A percentile compares a stretch with the other conserved stretches of the same genome.
phyloP scores from a whole-genome alignment of 495 filamentous ascomycete species.

The Xylaria nigripes region DNA sequence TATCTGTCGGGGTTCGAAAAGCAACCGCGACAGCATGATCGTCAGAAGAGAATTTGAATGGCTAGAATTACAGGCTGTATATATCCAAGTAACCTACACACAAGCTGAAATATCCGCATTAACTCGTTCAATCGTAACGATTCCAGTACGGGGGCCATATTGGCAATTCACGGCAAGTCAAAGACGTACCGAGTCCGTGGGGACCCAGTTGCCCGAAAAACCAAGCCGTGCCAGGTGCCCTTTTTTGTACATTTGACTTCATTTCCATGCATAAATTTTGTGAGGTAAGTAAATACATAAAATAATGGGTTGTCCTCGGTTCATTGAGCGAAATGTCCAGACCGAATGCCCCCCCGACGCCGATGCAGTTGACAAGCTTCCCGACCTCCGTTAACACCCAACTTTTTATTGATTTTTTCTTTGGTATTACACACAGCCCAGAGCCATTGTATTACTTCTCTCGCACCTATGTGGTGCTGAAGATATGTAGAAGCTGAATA shows the following conservation, averaged over 20 bases:
- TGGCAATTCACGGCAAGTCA: no score
- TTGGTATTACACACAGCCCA: slow-evolving; percentile 26
- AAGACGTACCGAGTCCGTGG: no score
- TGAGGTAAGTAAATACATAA: slow-evolving; percentile 10
- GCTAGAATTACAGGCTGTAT: no score
- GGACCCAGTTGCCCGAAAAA: no score
- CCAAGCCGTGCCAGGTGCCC: background rate
- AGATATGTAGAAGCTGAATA: slow-evolving; percentile 6
- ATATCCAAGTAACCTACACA: no score
- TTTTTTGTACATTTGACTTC: slow-evolving; percentile 1
- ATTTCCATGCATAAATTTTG: slow-evolving; percentile 2
- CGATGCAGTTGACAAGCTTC: slow-evolving; percentile 26
- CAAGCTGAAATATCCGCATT: no score
- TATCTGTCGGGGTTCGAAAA: no score
- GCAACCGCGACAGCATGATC: no score
- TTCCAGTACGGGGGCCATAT: no score
- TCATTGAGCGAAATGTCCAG: background rate
- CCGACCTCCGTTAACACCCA: slow-evolving; percentile 23
- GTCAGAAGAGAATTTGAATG: no score
- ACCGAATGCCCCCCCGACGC: slow-evolving; percentile 13
- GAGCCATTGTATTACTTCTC: slow-evolving; percentile 18
- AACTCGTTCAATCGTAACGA: no score
- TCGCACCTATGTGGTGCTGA: slow-evolving; percentile 14
- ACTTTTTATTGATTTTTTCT: slow-evolving; percentile 21
- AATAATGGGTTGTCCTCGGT: background rate